Percentiles rank a stretch among this genome's conserved stretches.
phyloP scores from a whole-genome alignment of 352 stramenopile genomes.

The Phytopythium chamaehyphon region DNA sequence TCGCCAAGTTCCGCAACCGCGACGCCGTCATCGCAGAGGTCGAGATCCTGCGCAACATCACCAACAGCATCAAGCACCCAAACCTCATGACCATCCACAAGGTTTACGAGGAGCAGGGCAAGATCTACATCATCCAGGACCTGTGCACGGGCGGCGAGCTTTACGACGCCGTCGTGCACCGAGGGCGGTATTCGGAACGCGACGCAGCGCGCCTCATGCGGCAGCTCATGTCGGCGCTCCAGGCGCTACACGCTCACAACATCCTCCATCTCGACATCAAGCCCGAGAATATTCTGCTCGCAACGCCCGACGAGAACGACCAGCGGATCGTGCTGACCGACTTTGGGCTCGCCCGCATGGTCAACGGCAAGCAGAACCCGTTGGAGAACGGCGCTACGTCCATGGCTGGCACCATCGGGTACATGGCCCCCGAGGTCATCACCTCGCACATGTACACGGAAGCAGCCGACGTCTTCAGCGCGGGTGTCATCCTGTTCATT shows the following conservation, averaged over 20 bases:
- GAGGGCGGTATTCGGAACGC: slow-evolving; percentile 58
- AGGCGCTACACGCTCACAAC: slow-evolving; percentile 68
- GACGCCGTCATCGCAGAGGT: slow-evolving; percentile 66
- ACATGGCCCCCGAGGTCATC: slow-evolving; percentile 77
- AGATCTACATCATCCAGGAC: slow-evolving; percentile 80
- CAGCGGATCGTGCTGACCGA: slow-evolving; percentile 75
- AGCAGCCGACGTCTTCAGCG: slow-evolving; percentile 72
- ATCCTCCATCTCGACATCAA: slow-evolving; percentile 82
- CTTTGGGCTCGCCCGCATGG: slow-evolving; percentile 72
- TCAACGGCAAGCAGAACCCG: slow-evolving; percentile 65
- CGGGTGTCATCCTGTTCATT: slow-evolving; percentile 81
- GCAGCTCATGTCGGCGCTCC: slow-evolving; percentile 59
- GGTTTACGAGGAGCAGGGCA: slow-evolving; percentile 77
- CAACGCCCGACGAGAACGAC: slow-evolving; percentile 31
- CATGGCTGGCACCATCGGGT: slow-evolving; percentile 75
- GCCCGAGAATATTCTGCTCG: slow-evolving; percentile 77
- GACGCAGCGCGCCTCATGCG: slow-evolving; percentile 62
- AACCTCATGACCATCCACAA: slow-evolving; percentile 81
- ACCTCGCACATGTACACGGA: slow-evolving; percentile 60
- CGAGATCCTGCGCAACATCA: slow-evolving; percentile 79
- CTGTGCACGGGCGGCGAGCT: slow-evolving; percentile 68
- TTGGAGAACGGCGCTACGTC: slow-evolving; percentile 43
- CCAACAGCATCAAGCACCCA: slow-evolving; percentile 71
- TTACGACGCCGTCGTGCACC: slow-evolving; percentile 68
- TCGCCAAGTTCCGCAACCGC: slow-evolving; percentile 72